Base-by-base conservation (phyloP, 257 asterid genomes). In the Perilla frutescens region DNA sequence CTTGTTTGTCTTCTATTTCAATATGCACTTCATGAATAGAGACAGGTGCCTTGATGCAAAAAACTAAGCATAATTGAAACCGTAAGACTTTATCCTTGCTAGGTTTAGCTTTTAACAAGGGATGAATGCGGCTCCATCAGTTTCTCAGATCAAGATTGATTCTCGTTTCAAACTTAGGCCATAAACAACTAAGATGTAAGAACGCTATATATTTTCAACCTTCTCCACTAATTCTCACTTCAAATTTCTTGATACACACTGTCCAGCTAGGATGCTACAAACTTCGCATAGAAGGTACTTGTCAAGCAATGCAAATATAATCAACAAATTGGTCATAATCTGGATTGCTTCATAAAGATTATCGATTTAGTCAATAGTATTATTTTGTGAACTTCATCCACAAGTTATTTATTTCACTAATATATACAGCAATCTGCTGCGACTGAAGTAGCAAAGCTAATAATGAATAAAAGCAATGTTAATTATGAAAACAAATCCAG, bases 161-260 rank as follows among this genome's bases (percentile, higher is more conserved):
- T 48, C 63, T 59, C 53, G 36, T 48, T 37, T 26, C 34, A 62
- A 62, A 62, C 11, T 51, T 51, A 60, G 40, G 51, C 70, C 14
- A 32, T 10, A 72, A 37, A 39, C 9, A 11, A 29, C 26, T 20
- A 20, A 20, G 1, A 20, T 20, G 58, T 13, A 73, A 26, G 34
- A 71, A 14, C 11, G 0, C 15, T 48, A 48, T n/a, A 41, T 40
- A n/a, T 49, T 7, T 10, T 66, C 60, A 20, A 32, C 58, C 47
- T 9, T 45, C 48, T 48, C 6, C 15, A 48, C 26, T 31, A 49
- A 48, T 36, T 66, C 34, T 13, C 26, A 36, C 5, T 39, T 68
- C 62, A 68, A 51, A 14, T 37, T 34, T 49, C 31, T 34, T 68
- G 53, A 36, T 67, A 34, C 34, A 36, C 40, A 67, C 14, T 34